Evolutionary conservation across 306 rosid genomes (phyloP).

Genomic region (Echinosophora koreensis): DNA sequence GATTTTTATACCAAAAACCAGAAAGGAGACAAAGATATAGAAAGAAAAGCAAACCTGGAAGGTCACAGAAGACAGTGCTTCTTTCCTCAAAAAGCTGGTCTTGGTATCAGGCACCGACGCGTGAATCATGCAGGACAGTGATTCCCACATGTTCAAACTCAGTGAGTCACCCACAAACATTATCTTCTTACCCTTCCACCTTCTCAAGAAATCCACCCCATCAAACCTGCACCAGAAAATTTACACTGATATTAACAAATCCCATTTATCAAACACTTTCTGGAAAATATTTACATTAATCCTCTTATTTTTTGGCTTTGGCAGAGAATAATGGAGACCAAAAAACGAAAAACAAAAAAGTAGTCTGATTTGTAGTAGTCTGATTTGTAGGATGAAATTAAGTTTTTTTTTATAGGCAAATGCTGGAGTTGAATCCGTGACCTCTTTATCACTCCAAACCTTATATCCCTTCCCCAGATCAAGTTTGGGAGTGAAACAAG

Average conservation of each 20-base stretch:
- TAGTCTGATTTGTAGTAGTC: background rate
- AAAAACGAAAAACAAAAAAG: background rate
- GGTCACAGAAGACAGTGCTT: conserved; percentile 56
- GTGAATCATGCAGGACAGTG: conserved; percentile 83
- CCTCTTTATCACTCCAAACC: no score
- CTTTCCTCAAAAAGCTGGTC: conserved; percentile 57
- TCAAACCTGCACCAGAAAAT: conserved; percentile 60
- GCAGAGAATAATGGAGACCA: background rate
- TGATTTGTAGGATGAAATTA: background rate
- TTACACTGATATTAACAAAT: background rate
- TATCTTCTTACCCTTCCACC: conserved; percentile 88
- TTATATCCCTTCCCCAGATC: background rate
- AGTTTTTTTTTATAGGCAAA: no score
- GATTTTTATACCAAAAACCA: conserved; percentile 16
- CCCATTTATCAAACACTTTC: background rate
- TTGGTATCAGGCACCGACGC: conserved; percentile 84
- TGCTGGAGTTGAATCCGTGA: no score
- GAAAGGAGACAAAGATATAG: conserved; percentile 22
- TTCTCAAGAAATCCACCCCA: conserved; percentile 69
- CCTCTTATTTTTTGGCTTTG: background rate
- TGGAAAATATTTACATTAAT: background rate
- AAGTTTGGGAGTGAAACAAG: background rate
- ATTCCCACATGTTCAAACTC: conserved; percentile 99
- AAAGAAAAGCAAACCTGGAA: conserved; percentile 67
- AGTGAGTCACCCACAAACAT: conserved; percentile 99